Conservation (phyloP, 176 grass and related monocot species). For the Zoysia japonica region DNA sequence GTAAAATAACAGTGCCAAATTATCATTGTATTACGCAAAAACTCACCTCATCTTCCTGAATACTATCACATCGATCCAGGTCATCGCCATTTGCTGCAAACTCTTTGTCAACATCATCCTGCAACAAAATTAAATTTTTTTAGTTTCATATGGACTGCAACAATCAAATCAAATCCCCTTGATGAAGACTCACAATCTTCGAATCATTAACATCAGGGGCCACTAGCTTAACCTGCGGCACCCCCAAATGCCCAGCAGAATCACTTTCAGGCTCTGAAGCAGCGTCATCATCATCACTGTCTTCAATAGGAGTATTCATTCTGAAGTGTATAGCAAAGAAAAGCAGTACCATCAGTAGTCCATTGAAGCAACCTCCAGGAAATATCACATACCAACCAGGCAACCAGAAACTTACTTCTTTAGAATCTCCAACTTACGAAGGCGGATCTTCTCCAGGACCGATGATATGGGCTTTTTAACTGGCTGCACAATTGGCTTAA, state of each 20-base stretch:
- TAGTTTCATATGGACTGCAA: slow-evolving; percentile 9
- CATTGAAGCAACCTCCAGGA: not conserved
- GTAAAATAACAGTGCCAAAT: slow-evolving; percentile 3
- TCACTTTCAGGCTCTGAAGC: slow-evolving; percentile 28
- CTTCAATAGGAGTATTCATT: slow-evolving; percentile 41
- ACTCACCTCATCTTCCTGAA: slow-evolving; percentile 40
- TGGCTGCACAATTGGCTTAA: slow-evolving; percentile 54
- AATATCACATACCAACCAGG: not conserved
- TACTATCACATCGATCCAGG: slow-evolving; percentile 18
- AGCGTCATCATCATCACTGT: slow-evolving; percentile 21
- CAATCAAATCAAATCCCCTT: slow-evolving; percentile 18
- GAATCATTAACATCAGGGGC: slow-evolving; percentile 16
- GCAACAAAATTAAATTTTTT: slow-evolving; percentile 9
- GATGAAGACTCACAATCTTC: slow-evolving; percentile 42
- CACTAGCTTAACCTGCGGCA: slow-evolving; percentile 31
- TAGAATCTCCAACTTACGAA: slow-evolving; percentile 71
- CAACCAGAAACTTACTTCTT: slow-evolving; percentile 52
- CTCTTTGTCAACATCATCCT: slow-evolving; percentile 39
- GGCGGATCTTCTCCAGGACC: slow-evolving; percentile 90
- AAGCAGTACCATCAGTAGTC: not conserved
- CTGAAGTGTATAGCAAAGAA: slow-evolving; percentile 39
- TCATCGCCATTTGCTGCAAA: slow-evolving; percentile 13
- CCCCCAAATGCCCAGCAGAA: not conserved
- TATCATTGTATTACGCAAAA: slow-evolving; percentile 9
- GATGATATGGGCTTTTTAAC: slow-evolving; percentile 89